Conservation (phyloP, 2,329 filamentous ascomycete species). For the Drechslera avenae region DNA sequence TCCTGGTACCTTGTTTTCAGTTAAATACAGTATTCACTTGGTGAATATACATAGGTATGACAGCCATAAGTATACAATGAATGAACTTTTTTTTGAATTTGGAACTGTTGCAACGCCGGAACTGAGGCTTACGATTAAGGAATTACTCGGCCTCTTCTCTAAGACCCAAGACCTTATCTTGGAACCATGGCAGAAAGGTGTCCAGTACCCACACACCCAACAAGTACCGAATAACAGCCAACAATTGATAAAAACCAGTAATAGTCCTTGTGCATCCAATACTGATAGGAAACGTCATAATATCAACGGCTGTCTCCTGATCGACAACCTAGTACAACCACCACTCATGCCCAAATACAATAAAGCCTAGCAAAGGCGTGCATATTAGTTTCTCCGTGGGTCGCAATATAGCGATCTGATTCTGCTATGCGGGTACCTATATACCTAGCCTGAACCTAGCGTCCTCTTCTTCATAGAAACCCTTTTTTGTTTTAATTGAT, state of each 20-base stretch:
- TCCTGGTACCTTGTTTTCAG: too few relatives aligned
- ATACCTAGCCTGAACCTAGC: too few relatives aligned
- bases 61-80: too few relatives aligned
- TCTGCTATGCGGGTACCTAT: too few relatives aligned
- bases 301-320: not conserved
- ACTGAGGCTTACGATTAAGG: too few relatives aligned
- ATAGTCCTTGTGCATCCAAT: not conserved
- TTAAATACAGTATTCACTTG: too few relatives aligned
- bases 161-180: not conserved
- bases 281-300: not conserved
- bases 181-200: not conserved
- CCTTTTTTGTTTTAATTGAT: constrained; percentile 3
- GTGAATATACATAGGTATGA: too few relatives aligned
- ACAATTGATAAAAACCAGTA: not conserved
- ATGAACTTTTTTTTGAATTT: too few relatives aligned
- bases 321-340: not conserved
- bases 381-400: not conserved
- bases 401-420: not conserved
- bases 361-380: not conserved
- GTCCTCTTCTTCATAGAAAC: not conserved
- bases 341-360: not conserved
- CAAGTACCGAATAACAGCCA: constrained; percentile 3
- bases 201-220: not conserved
- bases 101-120: too few relatives aligned
- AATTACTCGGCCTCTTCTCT: not conserved